Base-by-base conservation (phyloP, 139 green algal genomes). In the Spirogloea muscicola region DNA sequence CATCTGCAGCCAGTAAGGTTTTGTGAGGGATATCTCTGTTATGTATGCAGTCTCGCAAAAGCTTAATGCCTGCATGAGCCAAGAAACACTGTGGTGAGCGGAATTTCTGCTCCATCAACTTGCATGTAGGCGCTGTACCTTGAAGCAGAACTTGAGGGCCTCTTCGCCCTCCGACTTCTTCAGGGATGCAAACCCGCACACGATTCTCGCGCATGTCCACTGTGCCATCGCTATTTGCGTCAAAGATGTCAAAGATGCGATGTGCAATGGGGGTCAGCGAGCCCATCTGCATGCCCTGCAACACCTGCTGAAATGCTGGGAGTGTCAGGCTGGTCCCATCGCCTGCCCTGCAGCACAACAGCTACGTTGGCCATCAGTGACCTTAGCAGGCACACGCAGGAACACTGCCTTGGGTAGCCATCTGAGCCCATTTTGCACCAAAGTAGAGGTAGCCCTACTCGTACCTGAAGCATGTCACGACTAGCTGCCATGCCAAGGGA, bases 171-270 rank as follows among this genome's bases (percentile, higher is more conserved):
- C 9, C 44, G 58, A 38, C 42, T 61, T 64, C 46, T 73, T 72
- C 16, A 84, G n/a, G 36, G 70, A 75, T 10, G 77, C 39, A 10
- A 84, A 37, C 13, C 78, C 78, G 48, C 61, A 72, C 5, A 84
- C 48, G 27, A 84, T 59, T n/a, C 48, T 84, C 78, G 10, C 72
- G 36, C 38, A 84, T 79, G 74, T 84, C 78, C 2, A 84, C 62
- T 13, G 27, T 3, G 31, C 78, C 78, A 49, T 82, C 60, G 39
- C 61, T 59, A 33, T 84, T 55, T 31, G 18, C 25, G 62, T 84
- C 78, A 76, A 84, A 84, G 27, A 82, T 34, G 18, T 82, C 49
- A 41, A 79, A 84, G 29, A 84, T 37, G 13, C 75, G 49, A 31
- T 40, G 44, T 27, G 41, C 65, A 25, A 82, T 39, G 5, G 74